Percentiles rank a stretch among this genome's conserved stretches.
phyloP scores from a whole-genome alignment of 73 alveolate genomes.

The Urostyla sp. region DNA sequence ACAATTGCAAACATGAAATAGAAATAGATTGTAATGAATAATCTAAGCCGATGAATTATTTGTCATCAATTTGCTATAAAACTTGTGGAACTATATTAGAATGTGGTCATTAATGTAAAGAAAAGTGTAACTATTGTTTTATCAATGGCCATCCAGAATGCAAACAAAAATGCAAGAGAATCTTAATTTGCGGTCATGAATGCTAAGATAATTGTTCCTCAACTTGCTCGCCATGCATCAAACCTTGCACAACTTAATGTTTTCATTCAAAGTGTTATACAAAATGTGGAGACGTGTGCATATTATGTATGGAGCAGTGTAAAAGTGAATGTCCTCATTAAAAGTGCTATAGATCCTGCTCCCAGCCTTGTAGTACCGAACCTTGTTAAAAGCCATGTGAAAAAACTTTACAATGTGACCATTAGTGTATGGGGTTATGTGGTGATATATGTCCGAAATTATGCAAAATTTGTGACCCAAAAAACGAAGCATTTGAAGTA shows the following conservation, averaged over 20 bases:
- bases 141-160: constrained; percentile 64
- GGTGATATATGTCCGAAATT: constrained; percentile 90
- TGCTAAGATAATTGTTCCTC: constrained; percentile 78
- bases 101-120: constrained; percentile 6
- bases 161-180: constrained; percentile 69
- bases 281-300: constrained; percentile 75
- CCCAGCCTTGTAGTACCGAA: constrained; percentile 71
- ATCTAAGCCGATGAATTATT: too few relatives aligned
- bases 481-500: constrained; percentile 77
- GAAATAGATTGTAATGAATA: constrained; percentile 34
- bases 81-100: constrained; percentile 11
- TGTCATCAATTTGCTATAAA: background rate
- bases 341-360: constrained; percentile 72
- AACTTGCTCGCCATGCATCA: constrained; percentile 71
- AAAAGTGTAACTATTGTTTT: background rate
- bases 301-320: constrained; percentile 76
- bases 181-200: constrained; percentile 78
- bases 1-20: constrained; percentile 70
- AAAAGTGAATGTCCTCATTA: constrained; percentile 71
- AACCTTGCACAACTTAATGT: constrained; percentile 79
- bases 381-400: constrained; percentile 73
- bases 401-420: constrained; percentile 71
- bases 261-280: constrained; percentile 73
- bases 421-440: constrained; percentile 84
- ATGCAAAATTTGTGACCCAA: constrained; percentile 73